Evolutionary conservation across 257 asterid genomes (phyloP), one percentile per base, ranked within the genome.

Genomic region (Plectranthus barbatus): DNA sequence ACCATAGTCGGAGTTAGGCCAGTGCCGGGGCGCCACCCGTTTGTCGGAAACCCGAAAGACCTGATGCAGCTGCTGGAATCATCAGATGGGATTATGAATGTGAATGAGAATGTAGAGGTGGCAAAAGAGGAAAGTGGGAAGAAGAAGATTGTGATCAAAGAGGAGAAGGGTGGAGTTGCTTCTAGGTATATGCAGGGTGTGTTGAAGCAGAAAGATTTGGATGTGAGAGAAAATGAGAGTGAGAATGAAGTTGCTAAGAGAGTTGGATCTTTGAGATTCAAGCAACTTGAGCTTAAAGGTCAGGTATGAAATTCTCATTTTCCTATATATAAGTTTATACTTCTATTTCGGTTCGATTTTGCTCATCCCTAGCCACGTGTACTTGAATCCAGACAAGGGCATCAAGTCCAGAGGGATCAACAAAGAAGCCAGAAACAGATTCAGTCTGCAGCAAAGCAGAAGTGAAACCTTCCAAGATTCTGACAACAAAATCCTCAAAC

Each of bases 171-270:
- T 18, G 85, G 56, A 3, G 95, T 90, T 64, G 75, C 90, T 4
- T 90, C 95, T 29, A 79, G 93, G 82, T 90, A 90, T 47, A 83
- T 90, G 97, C 83, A 76, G 64, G 92, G 92, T 47, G 69, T 83
- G 17, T 56, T 74, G 71, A 77, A 82, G 66, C 73, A 83, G 6
- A 80, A 62, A 46, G 83, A 81, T 62, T 56, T 67, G 41, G 88
- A 76, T 9, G 74, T 48, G 2, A 74, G 71, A 41, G 57, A 40
- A 33, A 70, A 41, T 39, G 78, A 47, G 73, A 73, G 56, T 67
- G 88, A 79, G 58, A 66, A 14, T 58, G 76, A 57, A 49, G 64
- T 46, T 19, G 78, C 65, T 24, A 84, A 76, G 69, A 83, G 71
- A 58, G 36, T 19, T 21, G 67, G 66, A 34, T 45, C 63, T 41